phyloP scores from a whole-genome alignment of 176 grass and related monocot genomes.

The Otatea glauca region DNA sequence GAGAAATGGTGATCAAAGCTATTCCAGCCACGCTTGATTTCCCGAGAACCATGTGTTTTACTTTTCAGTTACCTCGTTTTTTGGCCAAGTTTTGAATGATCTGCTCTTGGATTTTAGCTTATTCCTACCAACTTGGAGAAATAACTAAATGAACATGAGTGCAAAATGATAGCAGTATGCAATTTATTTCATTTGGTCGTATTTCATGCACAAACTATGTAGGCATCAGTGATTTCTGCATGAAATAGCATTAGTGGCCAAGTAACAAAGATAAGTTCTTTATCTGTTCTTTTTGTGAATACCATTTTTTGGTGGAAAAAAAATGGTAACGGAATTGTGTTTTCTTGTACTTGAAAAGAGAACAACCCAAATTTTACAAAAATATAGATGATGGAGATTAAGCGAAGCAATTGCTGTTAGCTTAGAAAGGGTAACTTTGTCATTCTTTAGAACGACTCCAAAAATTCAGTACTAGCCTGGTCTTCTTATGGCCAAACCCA shows the following conservation, averaged over 20 bases:
- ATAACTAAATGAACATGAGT: neutral
- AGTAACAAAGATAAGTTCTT: neutral
- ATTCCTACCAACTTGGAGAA: slow-evolving; percentile 15
- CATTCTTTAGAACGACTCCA: slow-evolving; percentile 5
- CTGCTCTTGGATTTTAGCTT: neutral
- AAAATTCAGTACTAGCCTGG: neutral
- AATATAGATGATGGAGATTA: neutral
- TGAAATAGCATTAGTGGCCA: neutral
- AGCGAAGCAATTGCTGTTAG: neutral
- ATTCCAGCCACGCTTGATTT: neutral
- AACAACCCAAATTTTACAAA: neutral
- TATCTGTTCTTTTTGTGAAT: slow-evolving; percentile 7
- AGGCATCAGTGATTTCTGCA: slow-evolving; percentile 18
- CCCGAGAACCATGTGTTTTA: neutral
- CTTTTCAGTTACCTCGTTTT: neutral
- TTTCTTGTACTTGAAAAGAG: neutral
- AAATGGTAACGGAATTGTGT: neutral
- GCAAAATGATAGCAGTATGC: neutral
- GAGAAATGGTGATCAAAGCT: neutral
- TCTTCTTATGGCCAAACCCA: neutral
- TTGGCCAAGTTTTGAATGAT: neutral
- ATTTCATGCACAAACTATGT: neutral
- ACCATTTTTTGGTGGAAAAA: neutral
- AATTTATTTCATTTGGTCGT: slow-evolving; percentile 6
- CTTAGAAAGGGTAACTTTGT: neutral